Conservation (phyloP, 129 eudicot species). For the Lactuca sativa region DNA sequence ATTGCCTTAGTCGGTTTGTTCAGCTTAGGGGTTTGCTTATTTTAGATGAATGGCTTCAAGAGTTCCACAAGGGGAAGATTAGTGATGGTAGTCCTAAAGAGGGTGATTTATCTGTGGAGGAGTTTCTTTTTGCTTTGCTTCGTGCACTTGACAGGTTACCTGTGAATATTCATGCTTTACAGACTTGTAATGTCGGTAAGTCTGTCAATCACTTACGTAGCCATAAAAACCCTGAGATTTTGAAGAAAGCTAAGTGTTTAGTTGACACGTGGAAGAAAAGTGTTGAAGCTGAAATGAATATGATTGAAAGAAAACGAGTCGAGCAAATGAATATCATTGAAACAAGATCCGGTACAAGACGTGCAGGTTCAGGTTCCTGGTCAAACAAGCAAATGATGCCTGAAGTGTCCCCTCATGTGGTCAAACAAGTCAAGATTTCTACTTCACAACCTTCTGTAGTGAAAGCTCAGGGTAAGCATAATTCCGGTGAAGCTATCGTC, state of each 20-base stretch:
- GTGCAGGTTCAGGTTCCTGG: slow-evolving; percentile 51
- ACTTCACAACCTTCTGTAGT: slow-evolving; percentile 47
- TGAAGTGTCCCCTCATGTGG: slow-evolving; percentile 39
- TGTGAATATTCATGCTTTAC: slow-evolving; percentile 85
- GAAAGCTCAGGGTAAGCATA: slow-evolving; percentile 42
- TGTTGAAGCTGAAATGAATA: slow-evolving; percentile 92
- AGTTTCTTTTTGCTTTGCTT: slow-evolving; percentile 77
- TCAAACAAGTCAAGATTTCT: slow-evolving; percentile 39
- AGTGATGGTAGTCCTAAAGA: slow-evolving; percentile 71
- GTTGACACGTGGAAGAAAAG: slow-evolving; percentile 97
- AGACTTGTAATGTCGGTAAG: slow-evolving; percentile 80
- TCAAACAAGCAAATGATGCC: slow-evolving; percentile 47
- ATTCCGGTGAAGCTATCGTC: slow-evolving; percentile 42
- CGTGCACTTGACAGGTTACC: slow-evolving; percentile 92
- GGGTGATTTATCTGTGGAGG: slow-evolving; percentile 73
- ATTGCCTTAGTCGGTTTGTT: slow-evolving; percentile 56
- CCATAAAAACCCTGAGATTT: slow-evolving; percentile 77
- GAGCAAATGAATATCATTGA: slow-evolving; percentile 64
- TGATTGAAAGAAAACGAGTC: slow-evolving; percentile 41
- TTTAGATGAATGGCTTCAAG: slow-evolving; percentile 92
- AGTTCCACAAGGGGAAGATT: slow-evolving; percentile 71
- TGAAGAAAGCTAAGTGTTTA: slow-evolving; percentile 77
- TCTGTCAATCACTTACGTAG: slow-evolving; percentile 84
- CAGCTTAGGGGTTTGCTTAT: slow-evolving; percentile 58
- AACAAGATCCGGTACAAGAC: slow-evolving; percentile 51